phyloP scores from a whole-genome alignment of 805 yeast species.

The Saturnispora dispora region DNA sequence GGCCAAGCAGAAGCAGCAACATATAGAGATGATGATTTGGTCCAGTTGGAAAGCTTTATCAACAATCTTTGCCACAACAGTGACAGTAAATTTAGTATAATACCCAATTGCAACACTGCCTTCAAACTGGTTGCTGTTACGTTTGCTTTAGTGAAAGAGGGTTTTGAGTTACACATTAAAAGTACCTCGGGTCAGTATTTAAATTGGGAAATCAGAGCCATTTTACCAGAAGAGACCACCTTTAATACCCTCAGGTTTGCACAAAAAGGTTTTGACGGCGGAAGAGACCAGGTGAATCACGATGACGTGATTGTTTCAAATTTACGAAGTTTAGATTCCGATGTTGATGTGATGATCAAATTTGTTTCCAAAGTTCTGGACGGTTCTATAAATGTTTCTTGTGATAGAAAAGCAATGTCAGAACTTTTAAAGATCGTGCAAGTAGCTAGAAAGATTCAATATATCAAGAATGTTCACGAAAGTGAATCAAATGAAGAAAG shows the following conservation, averaged over 20 bases:
- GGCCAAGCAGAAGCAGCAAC: background rate
- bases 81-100: background rate
- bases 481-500: background rate
- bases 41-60: background rate
- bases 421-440: constrained; percentile 11
- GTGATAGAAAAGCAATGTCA: background rate
- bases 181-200: background rate
- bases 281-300: background rate
- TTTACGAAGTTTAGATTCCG: background rate
- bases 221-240: background rate
- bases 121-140: background rate
- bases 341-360: constrained; percentile 2
- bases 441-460: constrained; percentile 7
- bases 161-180: background rate
- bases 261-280: background rate
- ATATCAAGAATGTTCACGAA: background rate
- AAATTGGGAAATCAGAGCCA: background rate
- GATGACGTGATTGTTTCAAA: background rate
- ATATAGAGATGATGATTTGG: background rate
- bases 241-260: background rate
- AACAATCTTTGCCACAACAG: background rate
- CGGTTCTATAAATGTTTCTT: constrained; percentile 3
- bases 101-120: no score
- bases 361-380: constrained; percentile 11
- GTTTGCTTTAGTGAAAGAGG: background rate